Percentiles rank a stretch among this genome's conserved stretches.
These are phyloP conservation scores for Paraconiothyrium brasiliense DNA, from an alignment of 2,329 filamentous ascomycete species.

Conservation along the genomic window DNA sequence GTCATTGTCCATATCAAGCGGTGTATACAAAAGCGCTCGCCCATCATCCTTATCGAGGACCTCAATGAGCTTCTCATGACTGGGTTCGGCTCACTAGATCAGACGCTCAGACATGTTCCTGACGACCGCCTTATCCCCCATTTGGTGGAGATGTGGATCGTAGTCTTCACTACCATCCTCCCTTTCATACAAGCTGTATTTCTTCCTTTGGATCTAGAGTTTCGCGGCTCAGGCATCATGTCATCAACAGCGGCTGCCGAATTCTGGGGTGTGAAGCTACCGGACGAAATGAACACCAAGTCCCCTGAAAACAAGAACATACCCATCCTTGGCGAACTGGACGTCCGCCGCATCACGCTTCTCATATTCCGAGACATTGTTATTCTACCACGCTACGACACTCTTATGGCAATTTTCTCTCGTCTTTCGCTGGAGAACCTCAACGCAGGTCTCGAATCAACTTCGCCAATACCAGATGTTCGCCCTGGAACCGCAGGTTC, in stretches of 20 bases:
- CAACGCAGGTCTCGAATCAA: constrained; percentile 54
- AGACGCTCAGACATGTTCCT: constrained; percentile 78
- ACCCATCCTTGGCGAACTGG: constrained; percentile 67
- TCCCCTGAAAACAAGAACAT: constrained; percentile 54
- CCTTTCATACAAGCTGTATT: constrained; percentile 97
- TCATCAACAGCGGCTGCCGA: constrained; percentile 80
- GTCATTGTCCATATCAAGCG: constrained; percentile 82
- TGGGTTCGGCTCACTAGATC: constrained; percentile 86
- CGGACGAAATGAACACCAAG: constrained; percentile 58
- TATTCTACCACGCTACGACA: constrained; percentile 88
- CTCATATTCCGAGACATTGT: constrained; percentile 88
- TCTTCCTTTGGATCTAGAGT: constrained; percentile 90
- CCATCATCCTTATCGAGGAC: constrained; percentile 78
- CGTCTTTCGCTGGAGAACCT: constrained; percentile 84
- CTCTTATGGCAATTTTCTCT: constrained; percentile 88
- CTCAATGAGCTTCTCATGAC: constrained; percentile 77
- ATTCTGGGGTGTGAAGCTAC: constrained; percentile 81
- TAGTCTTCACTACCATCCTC: constrained; percentile 88
- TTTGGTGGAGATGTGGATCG: constrained; percentile 92
- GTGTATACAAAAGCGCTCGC: constrained; percentile 77
- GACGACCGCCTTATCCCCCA: constrained; percentile 91
- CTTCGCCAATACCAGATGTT: constrained; percentile 36
- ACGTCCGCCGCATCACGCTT: constrained; percentile 88
- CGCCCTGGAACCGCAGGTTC: constrained; percentile 47
- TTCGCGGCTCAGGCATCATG: constrained; percentile 87